Evolutionary conservation across 78 protist species (phyloP).

Genomic region (Bigelowiella natans): DNA sequence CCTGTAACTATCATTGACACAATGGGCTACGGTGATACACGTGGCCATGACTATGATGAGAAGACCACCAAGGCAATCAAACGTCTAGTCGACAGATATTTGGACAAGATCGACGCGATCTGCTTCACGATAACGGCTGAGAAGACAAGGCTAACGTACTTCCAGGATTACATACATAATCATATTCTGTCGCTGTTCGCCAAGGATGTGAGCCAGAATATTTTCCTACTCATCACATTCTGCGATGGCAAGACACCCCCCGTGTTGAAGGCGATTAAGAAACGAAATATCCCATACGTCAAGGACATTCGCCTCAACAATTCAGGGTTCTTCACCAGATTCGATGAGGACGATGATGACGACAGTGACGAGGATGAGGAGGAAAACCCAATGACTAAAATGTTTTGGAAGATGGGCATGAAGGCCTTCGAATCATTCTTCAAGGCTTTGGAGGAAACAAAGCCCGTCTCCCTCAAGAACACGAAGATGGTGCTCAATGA

Average conservation of each 20-base stretch:
- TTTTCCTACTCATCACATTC: not conserved
- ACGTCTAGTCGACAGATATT: not conserved
- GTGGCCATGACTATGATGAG: not conserved
- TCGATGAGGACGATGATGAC: not conserved
- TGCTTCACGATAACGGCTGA: not conserved
- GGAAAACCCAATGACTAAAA: not conserved
- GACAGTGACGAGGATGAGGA: not conserved
- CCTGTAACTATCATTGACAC: not conserved
- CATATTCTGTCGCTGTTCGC: not conserved
- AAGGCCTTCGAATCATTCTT: not conserved
- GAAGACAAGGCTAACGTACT: not conserved
- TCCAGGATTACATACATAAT: not conserved
- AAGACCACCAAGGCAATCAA: not conserved
- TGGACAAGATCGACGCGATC: not conserved
- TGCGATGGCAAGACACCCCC: not conserved
- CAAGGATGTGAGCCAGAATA: not conserved
- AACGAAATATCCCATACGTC: not conserved
- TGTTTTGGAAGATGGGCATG: not conserved
- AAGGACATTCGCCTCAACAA: not conserved
- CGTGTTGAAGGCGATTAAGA: not conserved
- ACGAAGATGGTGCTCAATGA: not conserved
- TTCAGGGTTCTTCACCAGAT: not conserved
- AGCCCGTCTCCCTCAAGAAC: not conserved
- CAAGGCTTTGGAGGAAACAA: not conserved
- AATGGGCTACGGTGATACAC: not conserved